Evolutionary conservation across 2,329 filamentous ascomycete genomes (phyloP), one percentile per base, ranked within the genome.

Genomic region (Talaromyces pinophilus): DNA sequence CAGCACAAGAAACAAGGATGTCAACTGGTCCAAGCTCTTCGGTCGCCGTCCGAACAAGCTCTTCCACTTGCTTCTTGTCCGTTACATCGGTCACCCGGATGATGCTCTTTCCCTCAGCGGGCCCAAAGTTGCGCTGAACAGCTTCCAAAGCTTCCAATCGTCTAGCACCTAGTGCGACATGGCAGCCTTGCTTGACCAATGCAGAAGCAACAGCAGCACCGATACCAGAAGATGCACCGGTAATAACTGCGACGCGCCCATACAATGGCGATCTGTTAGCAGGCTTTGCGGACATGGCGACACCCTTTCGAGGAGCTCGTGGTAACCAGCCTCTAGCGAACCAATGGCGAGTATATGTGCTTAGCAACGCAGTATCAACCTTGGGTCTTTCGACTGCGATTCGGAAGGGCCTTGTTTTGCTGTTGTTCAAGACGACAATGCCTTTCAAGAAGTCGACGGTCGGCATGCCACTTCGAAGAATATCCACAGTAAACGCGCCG

Each of bases 401-500:
- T 74, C 78, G 86, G 61, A 87, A 76, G 0, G 89, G 86, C 50
- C 85, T 82, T 0, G 91, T 93, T 62, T 85, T 84, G 11, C 85
- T 84, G 71, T 93, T 90, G 74, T 91, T 87, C 48, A 94, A 86
- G 1, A 93, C 88, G 0, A 90, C 91, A 42, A 92, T 89, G 55
- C 86, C 87, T 67, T 85, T 83, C 61, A 93, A 78, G 71, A 90
- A 90, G 15, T 91, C 89, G 1, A 90, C 86, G 7, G 85, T 89
- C 0, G 91, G 91, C 91, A 93, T 93, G 67, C 91, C 91, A 69
- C 90, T 89, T 59, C 90, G 88, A 11, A 94, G 87, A 70, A 93
- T 92, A 70, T 93, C 90, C 40, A 91, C 86, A 0, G 91, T 93
- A 72, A 92, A 92, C 1, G 87, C 86, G 48, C 89, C 90, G 61